Percentiles rank a stretch among this genome's conserved stretches.
These are phyloP conservation scores for Suhomyces taliae DNA, from an alignment of 1,139 yeast genomes.

Conservation along the genomic window DNA sequence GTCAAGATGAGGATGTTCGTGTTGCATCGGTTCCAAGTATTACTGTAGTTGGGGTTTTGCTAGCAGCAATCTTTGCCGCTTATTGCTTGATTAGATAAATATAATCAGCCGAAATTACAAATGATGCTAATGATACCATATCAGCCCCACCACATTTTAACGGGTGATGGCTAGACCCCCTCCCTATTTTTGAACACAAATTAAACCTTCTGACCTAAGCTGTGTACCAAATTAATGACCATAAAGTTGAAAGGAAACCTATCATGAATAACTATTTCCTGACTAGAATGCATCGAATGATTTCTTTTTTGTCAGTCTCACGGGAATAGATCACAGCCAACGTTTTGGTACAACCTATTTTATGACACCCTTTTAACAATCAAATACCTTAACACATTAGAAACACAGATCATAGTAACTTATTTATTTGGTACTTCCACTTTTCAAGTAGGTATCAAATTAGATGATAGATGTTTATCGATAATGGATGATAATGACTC, in stretches of 20 bases:
- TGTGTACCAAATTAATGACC: no score
- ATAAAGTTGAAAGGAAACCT: no score
- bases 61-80: constrained; percentile 20
- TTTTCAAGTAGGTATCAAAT: neutral
- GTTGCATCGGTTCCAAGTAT: constrained; percentile 6
- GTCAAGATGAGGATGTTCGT: constrained; percentile 26
- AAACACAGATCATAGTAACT: neutral
- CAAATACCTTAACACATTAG: neutral
- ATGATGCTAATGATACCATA: neutral
- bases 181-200: no score
- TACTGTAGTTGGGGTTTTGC: constrained; percentile 31
- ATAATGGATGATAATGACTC: neutral
- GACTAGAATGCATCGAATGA: no score
- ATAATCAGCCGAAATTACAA: neutral
- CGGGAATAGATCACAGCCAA: no score
- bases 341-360: no score
- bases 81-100: constrained; percentile 1
- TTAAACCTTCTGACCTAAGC: no score
- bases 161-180: no score
- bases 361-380: no score
- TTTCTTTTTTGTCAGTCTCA: no score
- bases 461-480: neutral
- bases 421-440: neutral
- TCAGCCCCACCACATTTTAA: neutral
- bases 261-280: no score